phyloP scores from a whole-genome alignment of 164 flowering plant genomes.

The Umbellularia californica region DNA sequence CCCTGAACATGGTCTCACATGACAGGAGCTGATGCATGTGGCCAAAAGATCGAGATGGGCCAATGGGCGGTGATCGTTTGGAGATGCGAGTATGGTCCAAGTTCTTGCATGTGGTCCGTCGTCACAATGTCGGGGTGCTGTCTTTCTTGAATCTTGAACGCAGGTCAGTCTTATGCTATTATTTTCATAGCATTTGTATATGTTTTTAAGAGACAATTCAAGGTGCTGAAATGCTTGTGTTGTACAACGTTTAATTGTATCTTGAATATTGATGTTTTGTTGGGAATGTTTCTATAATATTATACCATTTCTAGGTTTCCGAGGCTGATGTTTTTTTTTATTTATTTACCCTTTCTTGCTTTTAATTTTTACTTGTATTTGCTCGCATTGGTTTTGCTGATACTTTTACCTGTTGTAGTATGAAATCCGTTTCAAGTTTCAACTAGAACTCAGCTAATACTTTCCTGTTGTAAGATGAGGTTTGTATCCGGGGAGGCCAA shows the following conservation, averaged over 20 bases:
- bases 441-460: no score
- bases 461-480: no score
- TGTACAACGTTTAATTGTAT: background rate
- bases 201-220: background rate
- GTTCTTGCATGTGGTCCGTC: conserved; percentile 1
- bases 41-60: background rate
- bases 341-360: background rate
- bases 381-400: no score
- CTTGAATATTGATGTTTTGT: background rate
- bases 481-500: no score
- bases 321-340: background rate
- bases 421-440: no score
- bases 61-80: background rate
- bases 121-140: background rate
- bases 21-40: background rate
- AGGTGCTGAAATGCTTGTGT: conserved; percentile 1
- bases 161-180: background rate
- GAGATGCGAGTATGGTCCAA: background rate
- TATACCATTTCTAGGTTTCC: no score
- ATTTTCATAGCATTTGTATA: conserved; percentile 6
- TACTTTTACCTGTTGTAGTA: no score
- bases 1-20: conserved; percentile 25
- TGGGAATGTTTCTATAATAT: background rate
- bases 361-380: no score
- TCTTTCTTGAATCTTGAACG: background rate